phyloP scores from a whole-genome alignment of 352 stramenopile species.

The Elongisporangium anandrum region DNA sequence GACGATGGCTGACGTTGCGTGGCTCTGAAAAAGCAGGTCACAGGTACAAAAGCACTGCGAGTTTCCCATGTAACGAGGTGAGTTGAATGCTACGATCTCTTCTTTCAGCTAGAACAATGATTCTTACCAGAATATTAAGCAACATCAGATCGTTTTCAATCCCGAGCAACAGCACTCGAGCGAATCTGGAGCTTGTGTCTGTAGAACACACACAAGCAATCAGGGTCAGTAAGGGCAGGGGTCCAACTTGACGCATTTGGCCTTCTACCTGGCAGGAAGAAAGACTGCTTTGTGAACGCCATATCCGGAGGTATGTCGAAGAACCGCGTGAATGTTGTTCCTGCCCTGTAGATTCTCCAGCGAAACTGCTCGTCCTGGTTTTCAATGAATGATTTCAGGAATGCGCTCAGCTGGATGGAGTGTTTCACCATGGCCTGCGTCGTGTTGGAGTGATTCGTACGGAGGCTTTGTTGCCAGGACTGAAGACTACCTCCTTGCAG shows the following conservation, averaged over 20 bases:
- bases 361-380: constrained; percentile 75
- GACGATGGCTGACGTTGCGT: constrained; percentile 52
- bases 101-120: not conserved
- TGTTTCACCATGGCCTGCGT: constrained; percentile 56
- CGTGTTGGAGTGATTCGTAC: constrained; percentile 7
- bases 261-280: constrained; percentile 53
- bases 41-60: constrained; percentile 62
- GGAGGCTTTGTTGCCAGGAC: constrained; percentile 5
- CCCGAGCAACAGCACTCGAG: constrained; percentile 61
- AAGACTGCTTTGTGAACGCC: constrained; percentile 53
- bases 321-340: constrained; percentile 62
- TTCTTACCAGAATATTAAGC: constrained; percentile 79
- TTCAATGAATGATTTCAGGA: constrained; percentile 83
- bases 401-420: constrained; percentile 51
- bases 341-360: constrained; percentile 77
- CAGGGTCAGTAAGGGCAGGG: not conserved
- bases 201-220: constrained; percentile 9
- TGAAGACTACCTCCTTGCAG: not conserved
- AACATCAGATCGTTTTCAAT: constrained; percentile 87
- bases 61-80: not conserved
- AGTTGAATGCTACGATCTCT: not conserved
- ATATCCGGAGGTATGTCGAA: constrained; percentile 74
- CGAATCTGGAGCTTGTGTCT: constrained; percentile 57
- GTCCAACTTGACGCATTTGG: not conserved
- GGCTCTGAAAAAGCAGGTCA: constrained; percentile 61